Conservation (phyloP, 2,329 filamentous ascomycete genomes). For the Alternaria consortialis region DNA sequence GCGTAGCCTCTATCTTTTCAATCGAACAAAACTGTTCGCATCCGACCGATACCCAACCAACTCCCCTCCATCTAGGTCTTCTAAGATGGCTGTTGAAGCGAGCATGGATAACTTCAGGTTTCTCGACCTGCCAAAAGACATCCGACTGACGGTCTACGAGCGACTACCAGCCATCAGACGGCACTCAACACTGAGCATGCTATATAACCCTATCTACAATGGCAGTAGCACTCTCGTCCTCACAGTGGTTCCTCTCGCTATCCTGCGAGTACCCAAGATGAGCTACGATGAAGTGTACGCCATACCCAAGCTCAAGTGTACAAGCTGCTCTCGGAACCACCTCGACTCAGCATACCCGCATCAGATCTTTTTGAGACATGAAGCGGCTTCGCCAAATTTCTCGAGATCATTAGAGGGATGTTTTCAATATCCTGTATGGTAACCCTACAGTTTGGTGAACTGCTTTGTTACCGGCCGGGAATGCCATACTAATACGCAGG, state of each 20-base stretch:
- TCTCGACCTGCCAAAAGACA: slow-evolving; percentile 23
- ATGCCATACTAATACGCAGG: background rate
- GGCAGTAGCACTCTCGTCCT: background rate
- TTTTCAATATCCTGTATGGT: background rate
- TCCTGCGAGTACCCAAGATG: background rate
- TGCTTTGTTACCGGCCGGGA: background rate
- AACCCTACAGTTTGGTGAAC: background rate
- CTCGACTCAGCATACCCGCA: background rate
- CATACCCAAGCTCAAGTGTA: background rate
- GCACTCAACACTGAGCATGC: background rate
- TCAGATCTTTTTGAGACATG: background rate
- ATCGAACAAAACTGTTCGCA: background rate
- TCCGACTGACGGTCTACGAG: slow-evolving; percentile 27
- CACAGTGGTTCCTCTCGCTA: background rate
- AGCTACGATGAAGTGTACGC: background rate
- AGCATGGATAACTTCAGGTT: slow-evolving; percentile 30
- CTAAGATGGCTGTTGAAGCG: background rate
- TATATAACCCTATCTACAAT: background rate
- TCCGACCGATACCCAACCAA: background rate
- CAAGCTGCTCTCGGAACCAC: background rate
- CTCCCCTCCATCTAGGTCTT: background rate
- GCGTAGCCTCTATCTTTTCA: background rate
- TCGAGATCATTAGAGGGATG: background rate
- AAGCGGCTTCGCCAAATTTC: background rate
- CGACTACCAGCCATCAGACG: background rate